Conservation (phyloP, 2,329 filamentous ascomycete genomes). For the Alternaria atra region DNA sequence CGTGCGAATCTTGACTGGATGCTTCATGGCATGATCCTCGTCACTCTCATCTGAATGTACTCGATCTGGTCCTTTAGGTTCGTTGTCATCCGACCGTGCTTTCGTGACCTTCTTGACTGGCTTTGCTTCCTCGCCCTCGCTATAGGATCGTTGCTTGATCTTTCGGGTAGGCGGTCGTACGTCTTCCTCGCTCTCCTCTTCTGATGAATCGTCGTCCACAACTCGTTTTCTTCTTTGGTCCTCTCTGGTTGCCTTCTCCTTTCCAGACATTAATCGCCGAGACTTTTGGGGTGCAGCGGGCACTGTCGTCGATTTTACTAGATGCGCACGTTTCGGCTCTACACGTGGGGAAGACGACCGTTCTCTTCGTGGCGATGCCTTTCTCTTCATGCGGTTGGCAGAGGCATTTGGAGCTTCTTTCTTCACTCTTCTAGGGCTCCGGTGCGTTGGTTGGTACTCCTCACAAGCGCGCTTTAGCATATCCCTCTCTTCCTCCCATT, state of each 20-base stretch:
- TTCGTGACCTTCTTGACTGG: slow-evolving; percentile 45
- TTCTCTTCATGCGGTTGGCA: slow-evolving; percentile 43
- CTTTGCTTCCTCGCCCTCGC: slow-evolving; percentile 47
- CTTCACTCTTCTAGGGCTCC: slow-evolving; percentile 46
- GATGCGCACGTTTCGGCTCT: slow-evolving; percentile 37
- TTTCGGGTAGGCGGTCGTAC: slow-evolving; percentile 49
- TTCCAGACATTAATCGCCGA: slow-evolving; percentile 47
- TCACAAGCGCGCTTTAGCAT: slow-evolving; percentile 80
- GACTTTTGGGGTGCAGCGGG: slow-evolving; percentile 42
- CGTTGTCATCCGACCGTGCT: slow-evolving; percentile 42
- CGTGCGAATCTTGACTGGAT: slow-evolving; percentile 37
- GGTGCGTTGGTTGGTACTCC: slow-evolving; percentile 53
- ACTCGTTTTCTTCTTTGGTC: slow-evolving; percentile 45
- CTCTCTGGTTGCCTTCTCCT: slow-evolving; percentile 48
- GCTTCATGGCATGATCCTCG: slow-evolving; percentile 36
- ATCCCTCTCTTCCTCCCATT: slow-evolving; percentile 88
- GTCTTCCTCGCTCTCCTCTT: slow-evolving; percentile 50
- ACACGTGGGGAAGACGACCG: slow-evolving; percentile 47
- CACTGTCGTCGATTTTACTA: slow-evolving; percentile 32
- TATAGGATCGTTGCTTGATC: slow-evolving; percentile 44
- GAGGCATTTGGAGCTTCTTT: slow-evolving; percentile 44
- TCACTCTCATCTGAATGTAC: slow-evolving; percentile 44
- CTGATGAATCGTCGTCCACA: slow-evolving; percentile 46
- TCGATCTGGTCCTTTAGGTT: slow-evolving; percentile 34
- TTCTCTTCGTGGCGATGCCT: slow-evolving; percentile 43